Evolutionary conservation across 148 eudicot genomes (phyloP).

Genomic region (Rhododendron henanense): DNA sequence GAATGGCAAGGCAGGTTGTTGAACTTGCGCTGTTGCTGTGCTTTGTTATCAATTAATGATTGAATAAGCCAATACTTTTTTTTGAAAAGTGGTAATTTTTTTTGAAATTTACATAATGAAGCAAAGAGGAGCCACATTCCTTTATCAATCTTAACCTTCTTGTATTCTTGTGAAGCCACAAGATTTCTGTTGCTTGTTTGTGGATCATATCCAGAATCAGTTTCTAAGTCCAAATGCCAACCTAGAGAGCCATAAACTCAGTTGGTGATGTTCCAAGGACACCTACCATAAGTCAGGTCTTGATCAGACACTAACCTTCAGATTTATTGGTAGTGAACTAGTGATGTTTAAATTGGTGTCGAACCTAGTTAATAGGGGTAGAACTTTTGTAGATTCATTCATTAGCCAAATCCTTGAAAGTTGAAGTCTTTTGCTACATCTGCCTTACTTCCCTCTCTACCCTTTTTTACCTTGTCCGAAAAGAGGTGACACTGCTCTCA

Average conservation of each 20-base stretch:
- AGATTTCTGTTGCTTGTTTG: not conserved
- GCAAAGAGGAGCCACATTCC: not conserved
- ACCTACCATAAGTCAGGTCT: not conserved
- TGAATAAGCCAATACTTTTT: not conserved
- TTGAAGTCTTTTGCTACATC: not conserved
- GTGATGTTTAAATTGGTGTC: not conserved
- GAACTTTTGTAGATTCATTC: not conserved
- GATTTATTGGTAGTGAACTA: not conserved
- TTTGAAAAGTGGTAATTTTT: not conserved
- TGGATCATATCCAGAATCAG: not conserved
- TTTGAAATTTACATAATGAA: not conserved
- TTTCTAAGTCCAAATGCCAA: not conserved
- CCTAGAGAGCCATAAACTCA: not conserved
- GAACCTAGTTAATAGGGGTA: not conserved
- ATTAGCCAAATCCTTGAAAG: not conserved
- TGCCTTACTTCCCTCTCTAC: not conserved
- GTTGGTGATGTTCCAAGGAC: not conserved
- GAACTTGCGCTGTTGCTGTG: not conserved
- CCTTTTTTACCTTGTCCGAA: not conserved
- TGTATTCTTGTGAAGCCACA: not conserved
- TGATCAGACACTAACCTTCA: not conserved
- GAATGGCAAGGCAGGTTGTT: not conserved
- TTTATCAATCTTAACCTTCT: not conserved
- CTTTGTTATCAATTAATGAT: not conserved
- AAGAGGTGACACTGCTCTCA: not conserved